Percentiles rank a stretch among this genome's conserved stretches.
Conservation (phyloP, 2,329 filamentous ascomycete genomes). For the Leptographium procerum region DNA sequence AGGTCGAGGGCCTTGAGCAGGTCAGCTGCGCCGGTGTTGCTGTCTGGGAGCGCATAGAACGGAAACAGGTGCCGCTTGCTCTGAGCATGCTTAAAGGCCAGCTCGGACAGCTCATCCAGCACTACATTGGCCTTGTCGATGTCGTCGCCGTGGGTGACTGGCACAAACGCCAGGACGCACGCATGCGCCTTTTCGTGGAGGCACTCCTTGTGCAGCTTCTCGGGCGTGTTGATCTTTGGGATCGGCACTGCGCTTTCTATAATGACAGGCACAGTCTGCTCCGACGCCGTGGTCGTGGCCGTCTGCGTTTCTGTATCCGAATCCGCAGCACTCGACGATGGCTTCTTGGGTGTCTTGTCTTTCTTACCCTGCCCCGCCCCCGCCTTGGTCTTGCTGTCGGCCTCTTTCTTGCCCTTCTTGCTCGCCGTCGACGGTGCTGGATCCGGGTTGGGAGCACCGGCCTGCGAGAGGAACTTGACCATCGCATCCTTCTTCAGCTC, state of each 20-base stretch:
- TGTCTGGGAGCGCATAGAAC: conserved; percentile 59
- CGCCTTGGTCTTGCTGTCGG: conserved; percentile 17
- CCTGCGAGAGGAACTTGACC: conserved; percentile 71
- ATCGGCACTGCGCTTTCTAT: conserved; percentile 52
- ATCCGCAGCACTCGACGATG: conserved; percentile 1
- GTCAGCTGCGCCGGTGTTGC: conserved; percentile 42
- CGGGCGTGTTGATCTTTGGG: conserved; percentile 48
- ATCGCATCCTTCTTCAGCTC: conserved; percentile 78
- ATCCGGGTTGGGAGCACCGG: conserved; percentile 67
- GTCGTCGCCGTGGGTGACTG: conserved; percentile 31
- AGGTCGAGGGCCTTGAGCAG: conserved; percentile 55
- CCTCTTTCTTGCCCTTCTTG: conserved; percentile 30
- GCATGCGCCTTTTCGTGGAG: conserved; percentile 65
- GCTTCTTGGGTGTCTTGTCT: conserved; percentile 32
- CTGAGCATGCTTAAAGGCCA: conserved; percentile 63
- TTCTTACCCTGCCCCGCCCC: conserved; percentile 23
- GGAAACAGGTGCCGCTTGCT: conserved; percentile 64
- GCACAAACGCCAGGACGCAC: conserved; percentile 68
- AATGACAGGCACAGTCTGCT: conserved; percentile 31
- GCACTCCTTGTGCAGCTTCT: conserved; percentile 59
- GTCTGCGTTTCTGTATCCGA: conserved; percentile 9
- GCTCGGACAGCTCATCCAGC: conserved; percentile 54
- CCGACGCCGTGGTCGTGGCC: conserved; percentile 8
- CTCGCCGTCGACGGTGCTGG: conserved; percentile 38
- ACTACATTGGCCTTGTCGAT: conserved; percentile 33